A percentile compares a stretch with the other conserved stretches of the same genome.
These are phyloP conservation scores for Meyerozyma smithsonii DNA, from an alignment of 1,139 yeast genomes.

Conservation along the genomic window DNA sequence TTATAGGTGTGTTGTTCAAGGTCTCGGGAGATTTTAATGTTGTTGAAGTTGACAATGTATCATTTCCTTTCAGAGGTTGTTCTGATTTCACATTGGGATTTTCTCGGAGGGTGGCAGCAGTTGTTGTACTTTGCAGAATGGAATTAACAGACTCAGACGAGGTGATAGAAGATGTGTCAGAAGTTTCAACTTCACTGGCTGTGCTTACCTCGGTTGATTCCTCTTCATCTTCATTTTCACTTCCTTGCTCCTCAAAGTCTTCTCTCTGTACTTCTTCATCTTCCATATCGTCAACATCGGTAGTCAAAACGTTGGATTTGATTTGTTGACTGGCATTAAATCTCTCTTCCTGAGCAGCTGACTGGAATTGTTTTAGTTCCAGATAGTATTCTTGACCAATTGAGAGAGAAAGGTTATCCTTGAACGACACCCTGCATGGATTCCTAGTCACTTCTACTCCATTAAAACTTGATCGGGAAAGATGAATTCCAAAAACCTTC, in stretches of 20 bases:
- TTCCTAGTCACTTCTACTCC: constrained; percentile 73
- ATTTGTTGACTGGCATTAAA: constrained; percentile 7
- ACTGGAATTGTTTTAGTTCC: constrained; percentile 33
- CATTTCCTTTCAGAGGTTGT: constrained; percentile 6
- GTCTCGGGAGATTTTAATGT: constrained; percentile 21
- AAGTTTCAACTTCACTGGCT: constrained; percentile 16
- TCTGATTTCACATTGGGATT: constrained; percentile 9
- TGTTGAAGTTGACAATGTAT: constrained; percentile 9
- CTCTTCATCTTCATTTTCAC: constrained; percentile 17
- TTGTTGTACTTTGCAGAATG: constrained; percentile 11
- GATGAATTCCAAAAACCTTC: constrained; percentile 64
- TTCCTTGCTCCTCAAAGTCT: constrained; percentile 37
- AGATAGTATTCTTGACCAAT: constrained; percentile 43
- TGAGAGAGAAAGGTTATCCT: constrained; percentile 50
- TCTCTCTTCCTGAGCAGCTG: constrained; percentile 15
- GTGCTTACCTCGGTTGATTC: constrained; percentile 15
- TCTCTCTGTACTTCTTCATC: constrained; percentile 40
- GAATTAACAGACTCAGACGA: constrained; percentile 11
- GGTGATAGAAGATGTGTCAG: constrained; percentile 6
- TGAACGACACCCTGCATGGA: constrained; percentile 66
- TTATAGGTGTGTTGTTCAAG: constrained; percentile 36
- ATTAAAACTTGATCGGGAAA: constrained; percentile 75
- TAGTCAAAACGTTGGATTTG: constrained; percentile 32
- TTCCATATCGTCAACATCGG: constrained; percentile 42
- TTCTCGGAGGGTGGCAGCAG: constrained; percentile 13